Evolutionary conservation across 305 asterid species (phyloP).

Genomic region (Ajuga reptans): DNA sequence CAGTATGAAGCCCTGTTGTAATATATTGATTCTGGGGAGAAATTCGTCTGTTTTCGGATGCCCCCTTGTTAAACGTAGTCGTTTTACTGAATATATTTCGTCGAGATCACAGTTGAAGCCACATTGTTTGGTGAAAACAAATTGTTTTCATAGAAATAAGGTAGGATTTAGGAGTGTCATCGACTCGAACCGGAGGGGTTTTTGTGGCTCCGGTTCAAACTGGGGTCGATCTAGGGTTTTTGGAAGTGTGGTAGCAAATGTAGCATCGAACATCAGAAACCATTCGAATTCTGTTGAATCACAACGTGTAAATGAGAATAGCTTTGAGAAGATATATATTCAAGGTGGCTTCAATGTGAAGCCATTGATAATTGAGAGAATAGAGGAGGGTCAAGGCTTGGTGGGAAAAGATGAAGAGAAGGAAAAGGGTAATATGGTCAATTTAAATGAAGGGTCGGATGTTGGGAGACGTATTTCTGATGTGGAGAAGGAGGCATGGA

Average conservation of each 20-base stretch:
- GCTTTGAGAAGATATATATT: constrained; percentile 43
- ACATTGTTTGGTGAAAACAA: constrained; percentile 19
- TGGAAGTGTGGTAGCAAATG: constrained; percentile 29
- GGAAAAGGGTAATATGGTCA: constrained; percentile 12
- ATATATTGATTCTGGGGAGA: constrained; percentile 35
- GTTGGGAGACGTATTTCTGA: constrained; percentile 36
- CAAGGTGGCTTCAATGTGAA: constrained; percentile 43
- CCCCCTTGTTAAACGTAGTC: constrained; percentile 31
- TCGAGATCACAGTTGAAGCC: constrained; percentile 38
- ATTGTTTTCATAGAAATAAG: constrained; percentile 21
- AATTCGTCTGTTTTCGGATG: constrained; percentile 45
- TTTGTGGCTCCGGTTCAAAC: constrained; percentile 39
- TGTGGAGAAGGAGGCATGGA: constrained; percentile 68
- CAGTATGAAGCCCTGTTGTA: constrained; percentile 49
- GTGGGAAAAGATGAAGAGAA: constrained; percentile 19
- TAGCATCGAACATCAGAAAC: constrained; percentile 39
- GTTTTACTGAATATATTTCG: constrained; percentile 27
- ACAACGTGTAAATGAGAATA: constrained; percentile 32
- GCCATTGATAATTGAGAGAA: constrained; percentile 33
- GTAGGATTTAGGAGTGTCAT: constrained; percentile 31
- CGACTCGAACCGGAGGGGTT: constrained; percentile 35
- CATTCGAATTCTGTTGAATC: constrained; percentile 41
- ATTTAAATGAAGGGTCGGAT: constrained; percentile 21
- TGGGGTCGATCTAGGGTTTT: constrained; percentile 32
- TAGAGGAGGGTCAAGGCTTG: constrained; percentile 26